These are phyloP conservation scores for Castanea mollissima DNA, from an alignment of 306 rosid species.

Conservation along the genomic window DNA sequence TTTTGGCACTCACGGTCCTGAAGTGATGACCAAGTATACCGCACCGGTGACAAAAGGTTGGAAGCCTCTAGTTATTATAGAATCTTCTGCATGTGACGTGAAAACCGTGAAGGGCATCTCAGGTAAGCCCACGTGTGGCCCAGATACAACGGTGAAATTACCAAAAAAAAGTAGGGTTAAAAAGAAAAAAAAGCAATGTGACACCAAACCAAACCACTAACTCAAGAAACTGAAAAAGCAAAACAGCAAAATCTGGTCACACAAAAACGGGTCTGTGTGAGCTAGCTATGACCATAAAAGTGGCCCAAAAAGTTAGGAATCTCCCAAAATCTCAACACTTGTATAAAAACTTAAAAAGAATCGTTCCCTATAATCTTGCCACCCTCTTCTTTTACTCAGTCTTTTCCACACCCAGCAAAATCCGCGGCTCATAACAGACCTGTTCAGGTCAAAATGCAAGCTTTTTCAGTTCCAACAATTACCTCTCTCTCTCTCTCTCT, in stretches of 20 bases:
- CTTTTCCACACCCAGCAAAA: slow-evolving; percentile 28
- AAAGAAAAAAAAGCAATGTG: not conserved
- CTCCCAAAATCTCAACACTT: slow-evolving; percentile 18
- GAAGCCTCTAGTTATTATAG: too few relatives aligned
- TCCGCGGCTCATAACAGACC: slow-evolving; percentile 20
- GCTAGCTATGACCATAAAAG: slow-evolving; percentile 12
- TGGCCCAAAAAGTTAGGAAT: slow-evolving; percentile 30
- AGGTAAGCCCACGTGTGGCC: too few relatives aligned
- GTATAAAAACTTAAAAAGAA: slow-evolving; percentile 26
- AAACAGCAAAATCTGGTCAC: too few relatives aligned
- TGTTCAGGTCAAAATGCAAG: slow-evolving; percentile 13
- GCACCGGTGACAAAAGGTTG: too few relatives aligned
- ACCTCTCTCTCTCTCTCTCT: not conserved
- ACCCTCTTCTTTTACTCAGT: slow-evolving; percentile 39
- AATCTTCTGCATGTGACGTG: too few relatives aligned
- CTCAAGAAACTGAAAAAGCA: too few relatives aligned
- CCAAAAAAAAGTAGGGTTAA: too few relatives aligned
- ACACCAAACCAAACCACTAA: not conserved
- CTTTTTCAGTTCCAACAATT: slow-evolving; percentile 11
- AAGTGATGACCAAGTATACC: too few relatives aligned
- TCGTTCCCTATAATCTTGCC: slow-evolving; percentile 21
- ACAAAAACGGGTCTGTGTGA: not conserved
- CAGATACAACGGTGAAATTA: too few relatives aligned
- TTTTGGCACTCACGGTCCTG: too few relatives aligned
- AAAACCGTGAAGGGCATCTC: too few relatives aligned